Conservation (phyloP, 2,329 filamentous ascomycete species). For the Beauveria sp. region DNA sequence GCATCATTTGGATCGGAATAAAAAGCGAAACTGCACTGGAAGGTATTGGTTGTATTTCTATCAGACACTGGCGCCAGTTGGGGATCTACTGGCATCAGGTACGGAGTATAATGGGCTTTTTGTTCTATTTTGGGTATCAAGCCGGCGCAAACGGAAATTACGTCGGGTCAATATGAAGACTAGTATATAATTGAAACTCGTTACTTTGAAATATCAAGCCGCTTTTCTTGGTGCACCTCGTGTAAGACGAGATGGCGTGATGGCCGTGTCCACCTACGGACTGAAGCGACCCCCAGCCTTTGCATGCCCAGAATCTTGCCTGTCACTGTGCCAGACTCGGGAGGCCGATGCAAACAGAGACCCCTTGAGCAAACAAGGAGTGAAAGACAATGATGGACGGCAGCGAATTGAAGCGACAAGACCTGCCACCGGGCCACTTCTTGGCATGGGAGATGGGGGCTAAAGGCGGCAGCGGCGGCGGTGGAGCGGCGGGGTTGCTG, state of each 20-base stretch:
- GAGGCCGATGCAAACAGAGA: background rate
- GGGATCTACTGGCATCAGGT: background rate
- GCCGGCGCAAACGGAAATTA: background rate
- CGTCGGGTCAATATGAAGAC: background rate
- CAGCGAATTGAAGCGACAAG: no score
- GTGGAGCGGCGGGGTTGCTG: no score
- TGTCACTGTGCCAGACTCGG: background rate
- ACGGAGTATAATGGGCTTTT: background rate
- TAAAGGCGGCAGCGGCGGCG: no score
- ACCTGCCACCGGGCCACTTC: no score
- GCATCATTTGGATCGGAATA: background rate
- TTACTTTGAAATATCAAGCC: background rate
- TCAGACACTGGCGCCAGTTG: background rate
- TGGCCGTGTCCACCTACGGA: background rate
- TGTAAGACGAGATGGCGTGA: background rate
- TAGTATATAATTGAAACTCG: background rate
- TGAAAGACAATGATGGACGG: no score
- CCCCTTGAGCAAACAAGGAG: no score
- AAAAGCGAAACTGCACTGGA: background rate
- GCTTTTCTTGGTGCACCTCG: background rate
- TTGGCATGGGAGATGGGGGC: no score
- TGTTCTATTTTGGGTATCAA: background rate
- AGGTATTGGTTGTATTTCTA: constrained; percentile 3
- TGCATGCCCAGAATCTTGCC: background rate
- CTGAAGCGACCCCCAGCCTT: background rate